phyloP scores from a whole-genome alignment of 257 asterid genomes.

The Agastache rugosa region DNA sequence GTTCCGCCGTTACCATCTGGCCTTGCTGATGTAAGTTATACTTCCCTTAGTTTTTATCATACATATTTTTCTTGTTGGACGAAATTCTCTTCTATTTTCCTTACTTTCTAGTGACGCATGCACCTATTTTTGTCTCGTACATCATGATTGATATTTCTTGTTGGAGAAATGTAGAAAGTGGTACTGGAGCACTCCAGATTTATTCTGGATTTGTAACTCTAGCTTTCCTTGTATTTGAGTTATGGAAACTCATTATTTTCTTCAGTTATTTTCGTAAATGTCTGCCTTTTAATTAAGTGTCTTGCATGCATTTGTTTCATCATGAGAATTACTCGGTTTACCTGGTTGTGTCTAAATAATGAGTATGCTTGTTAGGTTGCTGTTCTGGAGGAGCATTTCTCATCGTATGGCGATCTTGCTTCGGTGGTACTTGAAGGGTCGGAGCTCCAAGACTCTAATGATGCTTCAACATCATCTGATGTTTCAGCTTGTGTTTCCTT shows the following conservation, averaged over 20 bases:
- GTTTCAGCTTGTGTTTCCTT: slow-evolving; percentile 73
- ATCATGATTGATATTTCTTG: slow-evolving; percentile 1
- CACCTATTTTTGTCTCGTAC: slow-evolving; percentile 28
- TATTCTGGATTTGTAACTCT: neutral
- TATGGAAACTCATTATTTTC: slow-evolving; percentile 6
- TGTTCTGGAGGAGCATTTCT: slow-evolving; percentile 82
- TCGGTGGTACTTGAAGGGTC: slow-evolving; percentile 71
- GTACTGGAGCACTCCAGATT: neutral
- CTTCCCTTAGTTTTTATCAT: neutral
- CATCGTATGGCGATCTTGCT: slow-evolving; percentile 74
- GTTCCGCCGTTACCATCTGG: slow-evolving; percentile 80
- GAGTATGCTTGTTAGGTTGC: slow-evolving; percentile 54
- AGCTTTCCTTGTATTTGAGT: slow-evolving; percentile 8
- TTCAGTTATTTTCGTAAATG: neutral
- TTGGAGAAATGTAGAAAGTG: neutral
- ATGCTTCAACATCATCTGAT: slow-evolving; percentile 47
- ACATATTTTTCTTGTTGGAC: slow-evolving; percentile 1
- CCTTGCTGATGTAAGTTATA: slow-evolving; percentile 70
- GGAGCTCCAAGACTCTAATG: slow-evolving; percentile 50
- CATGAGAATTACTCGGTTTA: neutral
- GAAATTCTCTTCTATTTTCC: neutral
- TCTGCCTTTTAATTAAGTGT: slow-evolving; percentile 5
- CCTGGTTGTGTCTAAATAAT: slow-evolving; percentile 1
- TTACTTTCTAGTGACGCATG: slow-evolving; percentile 11
- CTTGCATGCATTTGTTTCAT: neutral